Conservation (phyloP, 2,329 filamentous ascomycete species). For the Xylaria sp. region DNA sequence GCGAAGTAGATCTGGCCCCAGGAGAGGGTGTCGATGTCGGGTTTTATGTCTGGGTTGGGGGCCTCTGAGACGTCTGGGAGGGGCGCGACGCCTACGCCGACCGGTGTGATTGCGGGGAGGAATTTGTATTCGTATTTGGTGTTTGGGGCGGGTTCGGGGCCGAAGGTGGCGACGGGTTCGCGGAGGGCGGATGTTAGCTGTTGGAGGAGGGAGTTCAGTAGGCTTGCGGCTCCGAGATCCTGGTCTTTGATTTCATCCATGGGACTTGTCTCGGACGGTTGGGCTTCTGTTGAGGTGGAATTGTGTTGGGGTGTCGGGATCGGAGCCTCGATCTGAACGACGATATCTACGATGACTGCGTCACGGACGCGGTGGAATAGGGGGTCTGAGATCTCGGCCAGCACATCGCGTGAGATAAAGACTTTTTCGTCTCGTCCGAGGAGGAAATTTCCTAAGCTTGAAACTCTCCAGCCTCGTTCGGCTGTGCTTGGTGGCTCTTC, state of each 20-base stretch:
- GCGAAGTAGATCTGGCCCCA: conserved; percentile 71
- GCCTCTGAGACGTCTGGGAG: conserved; percentile 61
- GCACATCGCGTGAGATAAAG: conserved; percentile 69
- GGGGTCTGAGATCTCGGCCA: conserved; percentile 72
- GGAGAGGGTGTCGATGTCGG: conserved; percentile 44
- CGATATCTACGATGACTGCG: conserved; percentile 64
- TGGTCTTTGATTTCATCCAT: conserved; percentile 22
- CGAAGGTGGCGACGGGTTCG: conserved; percentile 37
- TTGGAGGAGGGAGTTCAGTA: conserved; percentile 39
- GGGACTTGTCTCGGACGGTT: conserved; percentile 22
- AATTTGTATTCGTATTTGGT: conserved; percentile 40
- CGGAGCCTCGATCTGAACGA: conserved; percentile 50
- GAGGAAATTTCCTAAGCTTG: conserved; percentile 72
- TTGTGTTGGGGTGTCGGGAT: conserved; percentile 19
- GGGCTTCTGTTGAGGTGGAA: conserved; percentile 27
- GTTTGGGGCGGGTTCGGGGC: conserved; percentile 32
- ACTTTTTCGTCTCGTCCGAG: conserved; percentile 85
- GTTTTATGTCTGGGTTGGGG: conserved; percentile 36
- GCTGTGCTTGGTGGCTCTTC: conserved; percentile 44
- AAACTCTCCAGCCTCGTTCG: conserved; percentile 61
- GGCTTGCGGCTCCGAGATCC: conserved; percentile 22
- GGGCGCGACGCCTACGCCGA: conserved; percentile 58
- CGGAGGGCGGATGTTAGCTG: conserved; percentile 47
- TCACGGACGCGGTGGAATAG: conserved; percentile 78
- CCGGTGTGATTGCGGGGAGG: conserved; percentile 50